Base-by-base conservation (phyloP, 192 early-diverging fungal genomes). In the Coemansia pectinata region DNA sequence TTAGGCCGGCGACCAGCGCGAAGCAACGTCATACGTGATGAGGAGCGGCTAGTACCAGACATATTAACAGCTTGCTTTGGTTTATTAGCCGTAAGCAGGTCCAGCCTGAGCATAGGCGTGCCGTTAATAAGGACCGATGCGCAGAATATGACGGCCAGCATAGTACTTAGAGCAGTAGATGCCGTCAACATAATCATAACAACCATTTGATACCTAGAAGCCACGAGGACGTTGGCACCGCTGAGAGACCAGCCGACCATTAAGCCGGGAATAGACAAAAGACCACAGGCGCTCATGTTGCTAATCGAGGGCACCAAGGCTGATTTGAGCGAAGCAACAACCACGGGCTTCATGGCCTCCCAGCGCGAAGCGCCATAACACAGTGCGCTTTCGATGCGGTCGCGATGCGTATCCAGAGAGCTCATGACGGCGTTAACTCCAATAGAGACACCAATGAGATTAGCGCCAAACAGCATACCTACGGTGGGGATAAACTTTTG, bases 241-340 rank as follows among this genome's bases (percentile, higher is more conserved):
- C 90, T 92, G 57, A 96, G 86, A 45, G 95, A 86, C 70, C 93
- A 93, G 31, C 94, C 94, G 0, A 90, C 93, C 94, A 96, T 94
- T 81, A 92, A 86, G 4, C 91, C 94, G 0, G 94, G 94, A 55
- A 96, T 96, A 14, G 93, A 92, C 34, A 96, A 91, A 58, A 96
- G 74, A 9, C 93, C 94, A 47, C 92, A 91, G 39, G 94, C 88
- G 63, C 88, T 84, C 90, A 95, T 91, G 25, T 87, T 86, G 66
- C 92, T 93, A 25, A 96, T 88, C 0, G 88, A 87, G 1, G 95
- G 95, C 57, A 94, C 66, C 73, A 94, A 83, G n/a, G 95, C 92
- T 9, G 85, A 74, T 11, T 89, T 73, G 50, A 94, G 85, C 2
- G 91, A 86, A 7, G 94, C 91, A 8, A 89, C 71, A 0, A 87